phyloP scores from a whole-genome alignment of 306 rosid species.

The Sindora glabra region DNA sequence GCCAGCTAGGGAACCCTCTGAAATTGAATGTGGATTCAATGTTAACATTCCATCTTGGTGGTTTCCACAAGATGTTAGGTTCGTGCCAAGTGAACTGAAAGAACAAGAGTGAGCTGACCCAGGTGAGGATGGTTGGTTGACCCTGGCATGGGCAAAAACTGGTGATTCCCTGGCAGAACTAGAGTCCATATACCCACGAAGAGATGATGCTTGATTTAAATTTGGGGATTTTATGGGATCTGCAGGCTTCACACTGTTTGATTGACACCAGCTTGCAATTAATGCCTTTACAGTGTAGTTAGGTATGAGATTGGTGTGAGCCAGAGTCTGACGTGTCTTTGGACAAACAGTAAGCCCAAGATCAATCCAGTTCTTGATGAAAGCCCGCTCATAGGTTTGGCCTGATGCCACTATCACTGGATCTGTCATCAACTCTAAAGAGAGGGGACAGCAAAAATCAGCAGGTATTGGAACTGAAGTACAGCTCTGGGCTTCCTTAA shows the following conservation, averaged over 20 bases:
- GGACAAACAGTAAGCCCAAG: constrained; percentile 93
- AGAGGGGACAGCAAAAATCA: constrained; percentile 98
- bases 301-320: constrained; percentile 69
- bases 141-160: constrained; percentile 47
- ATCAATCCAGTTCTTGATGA: constrained; percentile 89
- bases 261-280: constrained; percentile 88
- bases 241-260: constrained; percentile 72
- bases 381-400: constrained; percentile 90
- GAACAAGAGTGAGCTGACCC: constrained; percentile 55
- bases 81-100: constrained; percentile 47
- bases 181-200: constrained; percentile 53
- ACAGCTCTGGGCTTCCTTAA: constrained; percentile 60
- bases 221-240: constrained; percentile 43
- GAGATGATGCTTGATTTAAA: constrained; percentile 50
- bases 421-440: constrained; percentile 96
- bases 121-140: constrained; percentile 47
- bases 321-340: constrained; percentile 84
- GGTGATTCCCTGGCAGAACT: constrained; percentile 48
- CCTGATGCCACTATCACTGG: constrained; percentile 99
- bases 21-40: constrained; percentile 64
- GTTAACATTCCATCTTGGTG: constrained; percentile 54
- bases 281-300: constrained; percentile 81
- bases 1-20: constrained; percentile 66
- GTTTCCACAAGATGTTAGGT: constrained; percentile 26
- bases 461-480: constrained; percentile 77